A percentile compares a stretch with the other conserved stretches of the same genome.
Conservation (phyloP, 768 basidiomycete genomes). For the Fomitopsis serialis region DNA sequence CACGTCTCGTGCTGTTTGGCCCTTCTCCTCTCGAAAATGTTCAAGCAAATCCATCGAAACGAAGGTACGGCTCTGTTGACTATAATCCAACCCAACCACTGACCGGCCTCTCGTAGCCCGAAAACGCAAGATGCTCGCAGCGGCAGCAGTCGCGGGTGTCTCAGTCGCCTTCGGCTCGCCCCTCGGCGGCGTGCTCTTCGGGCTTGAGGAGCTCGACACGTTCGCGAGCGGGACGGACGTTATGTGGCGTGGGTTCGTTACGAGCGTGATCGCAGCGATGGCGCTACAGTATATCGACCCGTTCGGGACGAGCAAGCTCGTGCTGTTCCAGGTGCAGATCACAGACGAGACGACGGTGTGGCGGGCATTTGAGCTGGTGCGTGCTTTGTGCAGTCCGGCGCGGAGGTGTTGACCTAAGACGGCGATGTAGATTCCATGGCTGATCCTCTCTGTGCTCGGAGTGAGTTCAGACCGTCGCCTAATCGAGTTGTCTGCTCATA, state of each 20-base stretch:
- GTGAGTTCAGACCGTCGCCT: constrained; percentile 28
- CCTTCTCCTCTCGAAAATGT: constrained; percentile 58
- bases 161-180: constrained; percentile 89
- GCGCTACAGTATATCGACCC: constrained; percentile 81
- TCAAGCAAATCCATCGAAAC: constrained; percentile 68
- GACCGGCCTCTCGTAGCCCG: constrained; percentile 51
- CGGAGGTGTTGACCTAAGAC: neutral
- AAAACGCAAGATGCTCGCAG: constrained; percentile 75
- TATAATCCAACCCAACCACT: no score
- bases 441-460: constrained; percentile 55
- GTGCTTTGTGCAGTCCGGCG: constrained; percentile 8
- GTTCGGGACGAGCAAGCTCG: constrained; percentile 80
- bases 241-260: constrained; percentile 86
- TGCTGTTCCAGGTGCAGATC: constrained; percentile 74
- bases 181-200: constrained; percentile 80
- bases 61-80: constrained; percentile 46
- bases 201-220: constrained; percentile 72
- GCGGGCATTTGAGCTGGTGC: constrained; percentile 68
- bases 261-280: constrained; percentile 83
- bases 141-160: constrained; percentile 82
- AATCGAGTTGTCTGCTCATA: neutral
- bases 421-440: constrained; percentile 65
- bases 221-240: constrained; percentile 72
- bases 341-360: constrained; percentile 56
- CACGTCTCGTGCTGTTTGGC: constrained; percentile 85